Evolutionary conservation across 768 basidiomycete genomes (phyloP).

Genomic region (Rhodotorula taiwanensis): DNA sequence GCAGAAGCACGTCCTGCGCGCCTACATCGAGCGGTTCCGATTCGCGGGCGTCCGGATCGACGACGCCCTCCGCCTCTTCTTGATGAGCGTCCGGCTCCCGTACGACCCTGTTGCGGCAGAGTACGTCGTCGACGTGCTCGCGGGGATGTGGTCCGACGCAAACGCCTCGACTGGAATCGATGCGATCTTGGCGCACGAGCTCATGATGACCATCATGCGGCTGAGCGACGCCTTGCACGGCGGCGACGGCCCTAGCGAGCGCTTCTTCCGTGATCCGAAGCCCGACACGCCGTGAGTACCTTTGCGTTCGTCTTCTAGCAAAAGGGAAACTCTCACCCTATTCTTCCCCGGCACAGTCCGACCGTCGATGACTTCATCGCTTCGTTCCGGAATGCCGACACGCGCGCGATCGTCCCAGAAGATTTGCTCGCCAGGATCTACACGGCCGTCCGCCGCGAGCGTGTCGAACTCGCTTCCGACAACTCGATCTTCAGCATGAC

Average conservation of each 20-base stretch:
- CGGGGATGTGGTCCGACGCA: slow-evolving; percentile 81
- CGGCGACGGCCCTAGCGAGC: slow-evolving; percentile 34
- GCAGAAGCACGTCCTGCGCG: slow-evolving; percentile 67
- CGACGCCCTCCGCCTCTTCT: slow-evolving; percentile 78
- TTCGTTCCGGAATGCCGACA: slow-evolving; percentile 73
- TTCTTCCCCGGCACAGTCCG: not conserved
- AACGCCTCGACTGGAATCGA: slow-evolving; percentile 56
- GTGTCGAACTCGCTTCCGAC: slow-evolving; percentile 40
- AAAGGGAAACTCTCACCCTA: not conserved
- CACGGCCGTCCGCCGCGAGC: slow-evolving; percentile 57
- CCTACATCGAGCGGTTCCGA: slow-evolving; percentile 81
- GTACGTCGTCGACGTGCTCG: slow-evolving; percentile 72
- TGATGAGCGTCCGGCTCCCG: slow-evolving; percentile 70
- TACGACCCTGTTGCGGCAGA: slow-evolving; percentile 53
- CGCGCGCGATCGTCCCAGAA: slow-evolving; percentile 62
- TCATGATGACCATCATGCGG: slow-evolving; percentile 74
- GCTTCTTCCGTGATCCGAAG: not conserved
- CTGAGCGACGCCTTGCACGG: slow-evolving; percentile 77
- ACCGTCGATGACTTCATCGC: slow-evolving; percentile 71
- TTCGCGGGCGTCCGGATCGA: slow-evolving; percentile 77
- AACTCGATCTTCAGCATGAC: slow-evolving; percentile 39
- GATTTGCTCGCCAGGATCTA: slow-evolving; percentile 72
- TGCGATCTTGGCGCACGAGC: slow-evolving; percentile 54
- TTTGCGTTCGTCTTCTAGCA: slow-evolving; percentile 39
- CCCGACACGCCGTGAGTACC: not conserved